phyloP scores from a whole-genome alignment of 345 rosid genomes.

The Fremontodendron californicum region DNA sequence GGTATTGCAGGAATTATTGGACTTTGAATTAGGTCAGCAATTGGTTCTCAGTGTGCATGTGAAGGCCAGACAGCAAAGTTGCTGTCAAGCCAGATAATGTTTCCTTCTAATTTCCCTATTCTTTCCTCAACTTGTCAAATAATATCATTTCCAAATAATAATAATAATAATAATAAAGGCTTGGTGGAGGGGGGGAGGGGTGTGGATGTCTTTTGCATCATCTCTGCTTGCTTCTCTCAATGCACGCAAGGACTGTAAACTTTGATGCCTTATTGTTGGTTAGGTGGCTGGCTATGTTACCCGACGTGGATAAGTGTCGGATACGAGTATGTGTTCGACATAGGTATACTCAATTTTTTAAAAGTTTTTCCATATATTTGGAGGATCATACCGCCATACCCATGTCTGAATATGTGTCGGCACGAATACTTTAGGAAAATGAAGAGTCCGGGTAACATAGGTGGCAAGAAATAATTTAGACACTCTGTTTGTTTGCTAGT shows the following conservation, averaged over 20 bases:
- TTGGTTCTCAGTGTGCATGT: neutral
- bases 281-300: no score
- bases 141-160: neutral
- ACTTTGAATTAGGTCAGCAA: neutral
- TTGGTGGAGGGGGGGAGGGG: no score
- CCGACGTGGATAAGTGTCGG: no score
- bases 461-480: neutral
- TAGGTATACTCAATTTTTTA: no score
- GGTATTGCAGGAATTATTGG: neutral
- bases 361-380: no score
- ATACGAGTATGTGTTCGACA: no score
- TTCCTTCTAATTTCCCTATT: neutral
- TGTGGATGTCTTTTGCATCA: neutral
- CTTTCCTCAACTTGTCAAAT: neutral
- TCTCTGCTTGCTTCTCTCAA: neutral
- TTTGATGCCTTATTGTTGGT: neutral
- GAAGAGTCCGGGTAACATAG: no score
- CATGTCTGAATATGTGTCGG: no score
- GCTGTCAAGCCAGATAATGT: neutral
- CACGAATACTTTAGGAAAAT: no score
- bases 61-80: neutral
- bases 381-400: no score
- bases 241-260: neutral
- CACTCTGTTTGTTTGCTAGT: neutral
- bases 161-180: neutral